Evolutionary conservation across 1,284 basidiomycete species (phyloP).

Genomic region (Inonotus hispidus): DNA sequence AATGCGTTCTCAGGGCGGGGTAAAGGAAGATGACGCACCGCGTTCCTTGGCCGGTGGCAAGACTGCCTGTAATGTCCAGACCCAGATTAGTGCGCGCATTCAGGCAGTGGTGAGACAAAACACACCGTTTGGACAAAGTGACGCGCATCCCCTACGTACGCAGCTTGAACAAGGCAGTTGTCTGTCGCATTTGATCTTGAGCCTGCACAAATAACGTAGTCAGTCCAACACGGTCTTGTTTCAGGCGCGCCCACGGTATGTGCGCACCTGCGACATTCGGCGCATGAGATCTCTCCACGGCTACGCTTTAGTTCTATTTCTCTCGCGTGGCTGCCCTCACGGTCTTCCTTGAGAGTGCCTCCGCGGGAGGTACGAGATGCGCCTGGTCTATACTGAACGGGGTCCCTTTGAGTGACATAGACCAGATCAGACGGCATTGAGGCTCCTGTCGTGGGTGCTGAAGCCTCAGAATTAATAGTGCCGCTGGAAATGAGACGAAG

Average conservation of each 20-base stretch:
- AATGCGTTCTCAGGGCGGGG: not conserved
- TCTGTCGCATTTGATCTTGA: constrained; percentile 21
- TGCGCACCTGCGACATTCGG: constrained; percentile 19
- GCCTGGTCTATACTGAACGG: constrained; percentile 7
- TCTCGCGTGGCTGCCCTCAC: constrained; percentile 16
- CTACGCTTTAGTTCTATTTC: constrained; percentile 18
- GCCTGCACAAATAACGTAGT: constrained; percentile 1
- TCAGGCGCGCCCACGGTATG: not conserved
- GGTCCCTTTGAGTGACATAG: constrained; percentile 8
- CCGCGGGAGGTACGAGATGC: constrained; percentile 1
- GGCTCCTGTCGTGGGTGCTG: not conserved
- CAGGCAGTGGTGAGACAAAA: constrained; percentile 9
- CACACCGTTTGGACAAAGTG: constrained; percentile 19
- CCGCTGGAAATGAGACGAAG: not conserved
- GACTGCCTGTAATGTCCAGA: constrained; percentile 29
- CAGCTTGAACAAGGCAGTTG: constrained; percentile 20
- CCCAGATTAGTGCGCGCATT: constrained; percentile 4
- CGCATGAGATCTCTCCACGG: constrained; percentile 18
- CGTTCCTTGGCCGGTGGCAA: constrained; percentile 45
- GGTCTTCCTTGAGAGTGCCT: constrained; percentile 10
- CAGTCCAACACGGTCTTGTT: not conserved
- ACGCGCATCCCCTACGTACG: constrained; percentile 18
- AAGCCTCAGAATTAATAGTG: not conserved
- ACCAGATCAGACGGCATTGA: constrained; percentile 10
- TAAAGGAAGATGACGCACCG: constrained; percentile 28